phyloP scores from a whole-genome alignment of 2,329 filamentous ascomycete species.

The Colletotrichum sp. region DNA sequence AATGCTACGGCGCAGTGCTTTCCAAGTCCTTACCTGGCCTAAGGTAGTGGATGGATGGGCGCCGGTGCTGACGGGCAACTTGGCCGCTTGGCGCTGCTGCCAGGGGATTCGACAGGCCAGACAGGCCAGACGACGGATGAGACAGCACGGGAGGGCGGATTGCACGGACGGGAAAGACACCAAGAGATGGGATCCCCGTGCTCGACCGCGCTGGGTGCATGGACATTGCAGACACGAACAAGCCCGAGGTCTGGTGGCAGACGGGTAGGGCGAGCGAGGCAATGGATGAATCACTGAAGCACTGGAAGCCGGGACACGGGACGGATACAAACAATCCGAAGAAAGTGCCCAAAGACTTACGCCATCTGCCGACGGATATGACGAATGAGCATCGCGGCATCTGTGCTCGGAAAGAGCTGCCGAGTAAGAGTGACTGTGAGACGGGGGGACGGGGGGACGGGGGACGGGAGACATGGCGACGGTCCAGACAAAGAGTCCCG shows the following conservation, averaged over 20 bases:
- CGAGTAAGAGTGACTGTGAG: background rate
- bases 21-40: background rate
- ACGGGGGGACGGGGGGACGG: no score
- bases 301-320: background rate
- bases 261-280: background rate
- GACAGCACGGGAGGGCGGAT: background rate
- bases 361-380: background rate
- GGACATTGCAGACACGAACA: background rate
- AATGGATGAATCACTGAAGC: background rate
- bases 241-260: background rate
- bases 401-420: conserved; percentile 4
- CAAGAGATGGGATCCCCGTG: background rate
- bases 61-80: background rate
- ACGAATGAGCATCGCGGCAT: background rate
- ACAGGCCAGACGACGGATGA: background rate
- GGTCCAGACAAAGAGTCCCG: background rate
- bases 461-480: background rate
- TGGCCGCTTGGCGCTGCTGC: background rate
- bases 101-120: background rate
- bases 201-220: background rate
- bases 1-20: background rate
- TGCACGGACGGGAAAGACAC: background rate
- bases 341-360: background rate
- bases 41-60: background rate
- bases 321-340: background rate